Percentiles rank a stretch among this genome's conserved stretches.
phyloP scores from a whole-genome alignment of 371 early-diverging fungal genomes.

The Furculomyces boomerangus region DNA sequence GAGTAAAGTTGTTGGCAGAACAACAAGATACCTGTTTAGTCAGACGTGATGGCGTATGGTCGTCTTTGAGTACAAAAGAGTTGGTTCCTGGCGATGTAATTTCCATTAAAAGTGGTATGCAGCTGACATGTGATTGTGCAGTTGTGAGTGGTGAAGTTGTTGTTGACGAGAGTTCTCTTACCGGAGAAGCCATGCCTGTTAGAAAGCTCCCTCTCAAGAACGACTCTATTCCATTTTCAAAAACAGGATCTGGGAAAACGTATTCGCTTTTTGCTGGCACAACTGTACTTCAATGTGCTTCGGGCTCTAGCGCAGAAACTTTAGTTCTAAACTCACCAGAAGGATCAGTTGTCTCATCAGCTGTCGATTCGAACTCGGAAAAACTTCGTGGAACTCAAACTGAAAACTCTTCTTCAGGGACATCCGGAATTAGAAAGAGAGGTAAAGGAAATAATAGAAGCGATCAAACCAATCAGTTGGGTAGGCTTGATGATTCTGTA shows the following conservation, averaged over 20 bases:
- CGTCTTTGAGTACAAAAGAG: conserved; percentile 20
- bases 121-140: conserved; percentile 35
- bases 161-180: conserved; percentile 61
- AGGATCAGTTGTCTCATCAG: background rate
- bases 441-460: conserved; percentile 2
- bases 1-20: conserved; percentile 51
- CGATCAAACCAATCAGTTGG: conserved; percentile 5
- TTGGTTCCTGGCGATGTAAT: conserved; percentile 56
- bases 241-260: conserved; percentile 27
- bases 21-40: conserved; percentile 35
- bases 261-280: conserved; percentile 48
- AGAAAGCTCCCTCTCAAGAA: conserved; percentile 44
- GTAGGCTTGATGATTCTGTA: conserved; percentile 3
- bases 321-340: background rate
- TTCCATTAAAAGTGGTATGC: conserved; percentile 28
- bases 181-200: conserved; percentile 73
- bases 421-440: background rate
- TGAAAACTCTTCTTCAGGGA: conserved; percentile 1
- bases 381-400: background rate
- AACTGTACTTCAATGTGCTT: conserved; percentile 27
- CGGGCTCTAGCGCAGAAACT: background rate
- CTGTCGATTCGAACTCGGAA: background rate
- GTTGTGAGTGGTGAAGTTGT: conserved; percentile 46
- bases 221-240: conserved; percentile 24
- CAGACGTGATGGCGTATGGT: conserved; percentile 39